Conservation (phyloP, 2,329 filamentous ascomycete genomes). For the Botrytis galanthina region DNA sequence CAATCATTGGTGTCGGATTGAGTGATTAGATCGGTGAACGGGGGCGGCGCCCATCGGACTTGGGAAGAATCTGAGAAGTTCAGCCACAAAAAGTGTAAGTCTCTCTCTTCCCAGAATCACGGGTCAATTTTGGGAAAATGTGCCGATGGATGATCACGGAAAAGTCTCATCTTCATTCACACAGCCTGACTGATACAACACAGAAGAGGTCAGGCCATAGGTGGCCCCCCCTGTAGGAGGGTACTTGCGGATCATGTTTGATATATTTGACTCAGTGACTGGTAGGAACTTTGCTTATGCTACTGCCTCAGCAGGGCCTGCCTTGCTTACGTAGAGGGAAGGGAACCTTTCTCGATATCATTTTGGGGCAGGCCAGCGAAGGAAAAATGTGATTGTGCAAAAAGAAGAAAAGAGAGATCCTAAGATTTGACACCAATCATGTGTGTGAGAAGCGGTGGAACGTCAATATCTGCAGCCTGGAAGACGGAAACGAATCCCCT, state of each 20-base stretch:
- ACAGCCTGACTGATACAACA: conserved; percentile 14
- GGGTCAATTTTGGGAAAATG: conserved; percentile 4
- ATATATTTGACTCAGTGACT: conserved; percentile 11
- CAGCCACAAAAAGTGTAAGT: conserved; percentile 19
- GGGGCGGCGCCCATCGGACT: not conserved
- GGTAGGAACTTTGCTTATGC: conserved; percentile 17
- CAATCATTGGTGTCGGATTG: not conserved
- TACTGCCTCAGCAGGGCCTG: conserved; percentile 15
- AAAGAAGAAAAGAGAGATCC: not conserved
- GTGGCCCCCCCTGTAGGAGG: conserved; percentile 13
- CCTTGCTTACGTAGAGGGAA: conserved; percentile 17
- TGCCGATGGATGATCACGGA: conserved; percentile 10
- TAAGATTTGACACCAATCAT: not conserved
- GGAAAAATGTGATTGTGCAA: not conserved
- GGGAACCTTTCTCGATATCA: not conserved
- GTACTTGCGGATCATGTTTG: conserved; percentile 10
- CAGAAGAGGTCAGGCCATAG: conserved; percentile 19
- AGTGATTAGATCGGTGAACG: not conserved
- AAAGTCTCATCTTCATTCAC: conserved; percentile 7
- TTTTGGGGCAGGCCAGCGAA: not conserved
- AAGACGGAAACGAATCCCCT: conserved; percentile 14
- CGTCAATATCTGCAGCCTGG: conserved; percentile 19
- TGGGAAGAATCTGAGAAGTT: conserved; percentile 7
- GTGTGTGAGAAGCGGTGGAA: conserved; percentile 14
- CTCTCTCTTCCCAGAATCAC: conserved; percentile 11